phyloP scores from a whole-genome alignment of 768 basidiomycete species.

The Glaciozyma martinii region DNA sequence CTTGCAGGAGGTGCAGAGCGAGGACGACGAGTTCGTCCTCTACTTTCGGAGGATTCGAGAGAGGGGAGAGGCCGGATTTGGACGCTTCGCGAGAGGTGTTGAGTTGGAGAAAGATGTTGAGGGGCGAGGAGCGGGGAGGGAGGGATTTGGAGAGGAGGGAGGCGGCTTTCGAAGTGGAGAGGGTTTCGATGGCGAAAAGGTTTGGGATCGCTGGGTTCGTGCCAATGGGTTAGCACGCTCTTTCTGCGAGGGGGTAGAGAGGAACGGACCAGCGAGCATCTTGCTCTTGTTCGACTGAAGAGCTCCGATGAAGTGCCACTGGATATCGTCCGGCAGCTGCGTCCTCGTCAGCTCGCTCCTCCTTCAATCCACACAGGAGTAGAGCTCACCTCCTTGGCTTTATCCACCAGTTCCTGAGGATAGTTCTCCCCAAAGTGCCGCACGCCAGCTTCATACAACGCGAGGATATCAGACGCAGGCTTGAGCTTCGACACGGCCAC shows the following conservation, averaged over 20 bases:
- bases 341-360: neutral
- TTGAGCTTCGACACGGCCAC: constrained; percentile 93
- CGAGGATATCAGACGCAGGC: constrained; percentile 73
- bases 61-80: constrained; percentile 74
- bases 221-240: neutral
- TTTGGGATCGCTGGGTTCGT: constrained; percentile 65
- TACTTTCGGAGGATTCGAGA: constrained; percentile 38
- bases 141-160: constrained; percentile 67
- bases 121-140: constrained; percentile 57
- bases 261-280: constrained; percentile 60
- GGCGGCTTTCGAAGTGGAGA: constrained; percentile 73
- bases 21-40: constrained; percentile 55
- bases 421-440: constrained; percentile 97
- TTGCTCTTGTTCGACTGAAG: constrained; percentile 92
- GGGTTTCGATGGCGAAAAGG: constrained; percentile 72
- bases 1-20: constrained; percentile 57
- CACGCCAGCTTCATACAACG: constrained; percentile 69
- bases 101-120: constrained; percentile 81
- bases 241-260: neutral
- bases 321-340: constrained; percentile 76
- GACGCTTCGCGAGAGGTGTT: constrained; percentile 89
- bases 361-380: neutral
- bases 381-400: constrained; percentile 55
- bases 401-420: constrained; percentile 82
- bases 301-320: constrained; percentile 95